phyloP scores from a whole-genome alignment of 1,284 basidiomycete species.

The Pascua guehoae region DNA sequence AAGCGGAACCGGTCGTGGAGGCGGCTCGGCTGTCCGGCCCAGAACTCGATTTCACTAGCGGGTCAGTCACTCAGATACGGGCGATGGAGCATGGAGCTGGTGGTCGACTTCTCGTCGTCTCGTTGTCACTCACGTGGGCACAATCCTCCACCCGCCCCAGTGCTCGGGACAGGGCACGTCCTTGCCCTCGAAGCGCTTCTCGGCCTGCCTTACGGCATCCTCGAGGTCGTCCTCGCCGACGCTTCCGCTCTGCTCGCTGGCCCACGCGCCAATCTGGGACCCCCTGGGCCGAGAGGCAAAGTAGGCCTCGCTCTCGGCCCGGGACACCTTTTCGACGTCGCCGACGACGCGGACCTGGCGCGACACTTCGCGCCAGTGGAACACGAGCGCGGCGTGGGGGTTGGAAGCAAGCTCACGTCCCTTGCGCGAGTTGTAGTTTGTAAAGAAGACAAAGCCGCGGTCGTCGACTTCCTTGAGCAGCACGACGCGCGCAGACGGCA shows the following conservation, averaged over 20 bases:
- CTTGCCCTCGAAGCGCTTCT: slow-evolving; percentile 59
- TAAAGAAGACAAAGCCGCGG: slow-evolving; percentile 89
- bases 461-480: slow-evolving; percentile 85
- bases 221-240: slow-evolving; percentile 70
- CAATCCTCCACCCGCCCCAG: slow-evolving; percentile 94
- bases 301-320: slow-evolving; percentile 75
- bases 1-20: slow-evolving; percentile 86
- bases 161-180: slow-evolving; percentile 78
- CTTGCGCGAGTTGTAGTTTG: slow-evolving; percentile 93
- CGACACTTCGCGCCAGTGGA: slow-evolving; percentile 87
- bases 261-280: slow-evolving; percentile 86
- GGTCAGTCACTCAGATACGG: slow-evolving; percentile 1
- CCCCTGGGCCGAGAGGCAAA: slow-evolving; percentile 79
- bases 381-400: slow-evolving; percentile 73
- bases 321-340: slow-evolving; percentile 68
- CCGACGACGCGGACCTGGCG: slow-evolving; percentile 83
- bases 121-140: slow-evolving; percentile 68
- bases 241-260: slow-evolving; percentile 76
- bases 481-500: slow-evolving; percentile 84
- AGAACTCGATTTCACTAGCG: slow-evolving; percentile 77
- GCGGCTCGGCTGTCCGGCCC: slow-evolving; percentile 83
- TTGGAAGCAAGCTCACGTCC: slow-evolving; percentile 72
- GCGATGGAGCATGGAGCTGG: slow-evolving; percentile 2
- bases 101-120: neutral
- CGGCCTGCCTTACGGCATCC: slow-evolving; percentile 59